These are phyloP conservation scores for Linum usitatissimum DNA, from an alignment of 345 rosid genomes.

Conservation along the genomic window DNA sequence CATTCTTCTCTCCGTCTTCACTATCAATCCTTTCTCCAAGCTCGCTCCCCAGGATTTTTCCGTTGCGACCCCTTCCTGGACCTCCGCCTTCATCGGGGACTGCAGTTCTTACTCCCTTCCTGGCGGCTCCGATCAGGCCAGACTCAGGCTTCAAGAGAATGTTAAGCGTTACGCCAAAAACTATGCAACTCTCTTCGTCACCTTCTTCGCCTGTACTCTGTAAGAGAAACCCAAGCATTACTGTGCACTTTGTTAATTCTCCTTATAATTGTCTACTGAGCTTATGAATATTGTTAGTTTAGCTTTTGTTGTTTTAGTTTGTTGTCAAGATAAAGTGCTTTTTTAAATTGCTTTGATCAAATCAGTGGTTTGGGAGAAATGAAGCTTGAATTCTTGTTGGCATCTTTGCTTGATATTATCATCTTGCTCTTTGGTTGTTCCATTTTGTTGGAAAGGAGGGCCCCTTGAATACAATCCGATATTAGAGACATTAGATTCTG, in stretches of 20 bases:
- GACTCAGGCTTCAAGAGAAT: slow-evolving; percentile 79
- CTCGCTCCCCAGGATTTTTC: slow-evolving; percentile 75
- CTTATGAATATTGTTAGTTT: not conserved
- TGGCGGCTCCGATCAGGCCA: slow-evolving; percentile 54
- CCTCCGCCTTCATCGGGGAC: slow-evolving; percentile 56
- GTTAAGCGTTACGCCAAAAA: slow-evolving; percentile 81
- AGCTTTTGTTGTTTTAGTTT: too few relatives aligned
- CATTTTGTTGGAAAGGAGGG: not conserved
- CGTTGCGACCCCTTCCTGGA: slow-evolving; percentile 71
- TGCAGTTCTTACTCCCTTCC: slow-evolving; percentile 68
- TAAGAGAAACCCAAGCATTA: slow-evolving; percentile 16
- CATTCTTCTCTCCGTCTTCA: slow-evolving; percentile 47
- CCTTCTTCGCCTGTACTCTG: slow-evolving; percentile 85
- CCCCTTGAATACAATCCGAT: too few relatives aligned
- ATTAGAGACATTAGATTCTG: too few relatives aligned
- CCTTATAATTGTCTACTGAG: too few relatives aligned
- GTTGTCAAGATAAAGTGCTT: too few relatives aligned
- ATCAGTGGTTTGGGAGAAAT: not conserved
- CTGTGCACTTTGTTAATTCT: too few relatives aligned
- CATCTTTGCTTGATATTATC: too few relatives aligned
- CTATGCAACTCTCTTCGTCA: slow-evolving; percentile 60
- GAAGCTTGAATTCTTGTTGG: not conserved
- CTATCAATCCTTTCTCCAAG: slow-evolving; percentile 78
- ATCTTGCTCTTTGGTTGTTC: not conserved
- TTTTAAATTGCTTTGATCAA: not conserved